Evolutionary conservation across 2,329 filamentous ascomycete genomes (phyloP).

Genomic region (Shiraia bambusicola): DNA sequence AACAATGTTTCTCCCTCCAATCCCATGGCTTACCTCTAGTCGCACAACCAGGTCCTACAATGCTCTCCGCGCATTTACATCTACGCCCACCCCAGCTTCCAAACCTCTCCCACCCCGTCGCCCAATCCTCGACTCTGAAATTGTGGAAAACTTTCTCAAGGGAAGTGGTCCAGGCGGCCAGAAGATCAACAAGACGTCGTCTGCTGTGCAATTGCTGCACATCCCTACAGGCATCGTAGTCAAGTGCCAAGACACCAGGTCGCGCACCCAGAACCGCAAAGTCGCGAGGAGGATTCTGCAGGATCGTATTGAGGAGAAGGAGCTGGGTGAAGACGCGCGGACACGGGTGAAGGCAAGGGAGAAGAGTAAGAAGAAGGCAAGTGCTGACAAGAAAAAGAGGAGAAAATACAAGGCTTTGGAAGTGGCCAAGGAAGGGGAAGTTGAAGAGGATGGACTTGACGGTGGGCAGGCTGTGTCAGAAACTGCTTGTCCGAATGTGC

Average conservation of each 20-base stretch:
- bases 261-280: slow-evolving; percentile 77
- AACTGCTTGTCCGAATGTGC: no score
- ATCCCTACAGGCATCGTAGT: slow-evolving; percentile 87
- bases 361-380: slow-evolving; percentile 70
- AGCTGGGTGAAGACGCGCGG: slow-evolving; percentile 70
- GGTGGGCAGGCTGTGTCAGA: slow-evolving; percentile 12
- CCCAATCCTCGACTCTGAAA: slow-evolving; percentile 72
- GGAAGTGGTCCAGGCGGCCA: slow-evolving; percentile 92
- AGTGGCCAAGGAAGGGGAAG: slow-evolving; percentile 57
- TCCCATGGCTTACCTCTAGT: slow-evolving; percentile 5
- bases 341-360: slow-evolving; percentile 63
- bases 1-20: slow-evolving; percentile 12
- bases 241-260: slow-evolving; percentile 86
- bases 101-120: slow-evolving; percentile 66
- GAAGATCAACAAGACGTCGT: slow-evolving; percentile 98
- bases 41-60: slow-evolving; percentile 3
- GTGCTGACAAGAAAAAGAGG: slow-evolving; percentile 76
- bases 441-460: slow-evolving; percentile 44
- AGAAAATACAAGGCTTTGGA: slow-evolving; percentile 64
- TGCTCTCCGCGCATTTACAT: slow-evolving; percentile 23
- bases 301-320: slow-evolving; percentile 71
- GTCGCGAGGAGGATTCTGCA: slow-evolving; percentile 77
- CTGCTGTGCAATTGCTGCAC: slow-evolving; percentile 90
- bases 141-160: slow-evolving; percentile 84
- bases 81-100: slow-evolving; percentile 11